Evolutionary conservation across 1,284 basidiomycete species (phyloP), one percentile per base, ranked within the genome.

Genomic region (Apiotrichum porosum): DNA sequence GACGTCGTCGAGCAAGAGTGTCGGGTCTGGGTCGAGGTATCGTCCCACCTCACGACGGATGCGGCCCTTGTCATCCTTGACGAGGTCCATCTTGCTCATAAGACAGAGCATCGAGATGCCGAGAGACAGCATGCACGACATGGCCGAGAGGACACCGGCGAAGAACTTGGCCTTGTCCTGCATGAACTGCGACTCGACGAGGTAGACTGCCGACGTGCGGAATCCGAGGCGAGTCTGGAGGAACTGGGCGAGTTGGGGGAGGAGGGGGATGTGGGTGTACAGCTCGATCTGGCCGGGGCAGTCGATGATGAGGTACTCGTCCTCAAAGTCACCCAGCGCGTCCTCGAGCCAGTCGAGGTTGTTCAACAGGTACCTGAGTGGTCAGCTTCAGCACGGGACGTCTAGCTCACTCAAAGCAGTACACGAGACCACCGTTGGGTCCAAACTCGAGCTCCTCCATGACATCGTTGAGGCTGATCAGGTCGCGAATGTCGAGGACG

Each of bases 271-370:
- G 73, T 99, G 95, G 0, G 95, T 98, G 74, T 98, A 98, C 10
- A 99, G 80, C 75, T 99, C 95, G 61, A 99, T 99, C 75, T 99
- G 95, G 32, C 92, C 93, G 56, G 95, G 95, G 67, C 95, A 98
- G 76, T 99, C 95, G 57, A 99, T 85, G 60, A 99, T 85, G 38
- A 99, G 81, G 75, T 97, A 99, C 75, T 99, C 95, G 65, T 97
- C 88, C 37, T 97, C 92, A 71, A 83, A 98, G 13, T 85, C 83
- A 10, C 92, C 93, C 2, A 99, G 79, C 66, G 97, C 88, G 69
- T 97, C 94, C 61, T 97, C 90, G n/a, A 98, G 78, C 95, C 95
- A 99, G 72, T 98, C 95, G 74, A 97, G 86, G 66, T 99, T 97
- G 67, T 97, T 83, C 54, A 97, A 75, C 44, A 99, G 79, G 75